A percentile compares a stretch with the other conserved stretches of the same genome.
Evolutionary conservation across 1,284 basidiomycete species (phyloP).

Genomic region (Rhizoctonia solani): DNA sequence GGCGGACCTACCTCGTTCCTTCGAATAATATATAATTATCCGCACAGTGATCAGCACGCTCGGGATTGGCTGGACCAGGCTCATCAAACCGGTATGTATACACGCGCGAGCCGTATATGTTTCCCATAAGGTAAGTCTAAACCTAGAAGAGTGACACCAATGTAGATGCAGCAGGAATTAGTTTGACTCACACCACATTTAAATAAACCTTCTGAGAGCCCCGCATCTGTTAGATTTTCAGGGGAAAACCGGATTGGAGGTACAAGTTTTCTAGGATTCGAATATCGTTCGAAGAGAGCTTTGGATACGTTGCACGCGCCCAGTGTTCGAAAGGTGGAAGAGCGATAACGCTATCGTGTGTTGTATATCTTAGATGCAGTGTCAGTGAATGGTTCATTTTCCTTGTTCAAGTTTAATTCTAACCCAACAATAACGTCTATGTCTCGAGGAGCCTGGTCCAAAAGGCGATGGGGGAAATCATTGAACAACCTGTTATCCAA

Average conservation of each 20-base stretch:
- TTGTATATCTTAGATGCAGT: slow-evolving; percentile 2
- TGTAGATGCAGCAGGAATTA: neutral
- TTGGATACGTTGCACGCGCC: neutral
- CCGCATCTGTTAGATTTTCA: slow-evolving; percentile 3
- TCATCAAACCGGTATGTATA: slow-evolving; percentile 30
- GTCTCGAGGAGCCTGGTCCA: slow-evolving; percentile 49
- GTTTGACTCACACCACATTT: slow-evolving; percentile 5
- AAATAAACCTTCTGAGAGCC: neutral
- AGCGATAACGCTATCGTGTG: slow-evolving; percentile 1
- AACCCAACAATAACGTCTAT: slow-evolving; percentile 66
- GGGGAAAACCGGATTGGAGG: slow-evolving; percentile 2
- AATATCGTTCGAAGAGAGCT: neutral
- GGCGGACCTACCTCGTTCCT: slow-evolving; percentile 11
- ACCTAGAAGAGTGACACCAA: neutral
- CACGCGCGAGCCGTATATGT: slow-evolving; percentile 1
- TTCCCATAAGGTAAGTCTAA: neutral
- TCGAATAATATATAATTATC: slow-evolving; percentile 27
- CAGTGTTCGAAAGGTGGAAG: neutral
- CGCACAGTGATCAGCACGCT: slow-evolving; percentile 7
- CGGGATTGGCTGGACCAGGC: slow-evolving; percentile 8
- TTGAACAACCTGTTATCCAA: slow-evolving; percentile 56
- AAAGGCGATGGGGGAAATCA: slow-evolving; percentile 53
- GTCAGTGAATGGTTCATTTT: neutral
- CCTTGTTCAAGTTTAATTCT: neutral
- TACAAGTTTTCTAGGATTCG: slow-evolving; percentile 3